Conservation (phyloP, 257 asterid species). For the Nicotiana tabacum region DNA sequence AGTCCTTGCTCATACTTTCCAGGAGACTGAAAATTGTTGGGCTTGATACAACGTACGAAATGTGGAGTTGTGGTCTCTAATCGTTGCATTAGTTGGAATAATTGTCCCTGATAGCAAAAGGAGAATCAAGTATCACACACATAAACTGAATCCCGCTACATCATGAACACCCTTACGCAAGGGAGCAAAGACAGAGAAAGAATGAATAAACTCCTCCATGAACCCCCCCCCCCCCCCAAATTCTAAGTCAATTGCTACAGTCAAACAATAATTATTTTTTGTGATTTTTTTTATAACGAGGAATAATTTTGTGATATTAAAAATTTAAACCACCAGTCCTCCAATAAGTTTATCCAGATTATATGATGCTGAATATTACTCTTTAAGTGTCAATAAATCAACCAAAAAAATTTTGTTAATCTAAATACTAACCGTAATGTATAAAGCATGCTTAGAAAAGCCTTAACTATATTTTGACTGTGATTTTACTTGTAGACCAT, state of each 20-base stretch:
- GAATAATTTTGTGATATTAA: background rate
- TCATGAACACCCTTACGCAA: background rate
- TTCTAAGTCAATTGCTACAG: background rate
- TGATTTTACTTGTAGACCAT: background rate
- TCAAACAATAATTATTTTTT: background rate
- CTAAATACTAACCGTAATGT: background rate
- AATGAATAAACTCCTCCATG: background rate
- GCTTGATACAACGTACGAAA: slow-evolving; percentile 97
- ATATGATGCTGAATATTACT: background rate
- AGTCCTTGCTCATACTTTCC: slow-evolving; percentile 77
- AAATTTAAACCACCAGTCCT: background rate
- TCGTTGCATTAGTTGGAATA: slow-evolving; percentile 91
- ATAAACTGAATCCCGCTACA: background rate
- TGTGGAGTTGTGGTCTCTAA: slow-evolving; percentile 92
- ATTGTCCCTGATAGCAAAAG: slow-evolving; percentile 57
- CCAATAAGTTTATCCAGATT: slow-evolving; percentile 1
- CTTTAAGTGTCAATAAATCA: background rate
- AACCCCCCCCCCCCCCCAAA: background rate
- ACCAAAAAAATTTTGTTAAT: background rate
- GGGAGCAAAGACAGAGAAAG: background rate
- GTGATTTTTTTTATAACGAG: too few species aligned
- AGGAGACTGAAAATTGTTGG: slow-evolving; percentile 81
- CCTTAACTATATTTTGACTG: background rate
- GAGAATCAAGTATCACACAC: background rate
- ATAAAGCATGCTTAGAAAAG: background rate